Evolutionary conservation across 2,329 filamentous ascomycete genomes (phyloP), one percentile per base, ranked within the genome.

Genomic region (Zymoseptoria ardabiliae): DNA sequence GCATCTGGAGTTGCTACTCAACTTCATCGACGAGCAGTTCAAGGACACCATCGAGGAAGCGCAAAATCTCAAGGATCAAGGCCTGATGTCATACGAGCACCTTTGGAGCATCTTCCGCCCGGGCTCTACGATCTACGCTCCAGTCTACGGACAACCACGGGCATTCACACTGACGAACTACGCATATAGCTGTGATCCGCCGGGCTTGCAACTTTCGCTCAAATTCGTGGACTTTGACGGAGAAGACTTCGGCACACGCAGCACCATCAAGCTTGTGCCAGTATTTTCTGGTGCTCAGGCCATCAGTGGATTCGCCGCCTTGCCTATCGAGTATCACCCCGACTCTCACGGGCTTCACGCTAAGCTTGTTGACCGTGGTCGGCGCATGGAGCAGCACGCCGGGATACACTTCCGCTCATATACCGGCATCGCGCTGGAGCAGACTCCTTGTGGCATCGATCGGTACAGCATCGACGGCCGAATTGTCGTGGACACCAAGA

Each of bases 61-160:
- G 17, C 60, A 67, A 8, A 69, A 70, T 52, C 58, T 71, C 11
- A 56, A 61, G 22, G 66, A 68, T 53, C 61, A 70, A 62, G 66
- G 65, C 6, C 50, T 71, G 48, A 68, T 69, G 55, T 67, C 55
- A 3, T 79, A 75, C 58, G 70, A 75, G 19, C 68, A 74, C 51
- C 68, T 79, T 2, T 79, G 77, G 77, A 77, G 75, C 0, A 66
- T 78, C 3, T 78, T 76, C 59, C 70, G 76, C 35, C 76, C 76
- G 2, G 57, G 68, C 58, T 57, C 58, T 1, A 63, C 68, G 9
- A 59, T 71, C 8, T 72, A 70, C 57, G 62, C 62, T 8, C 59
- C 65, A 1, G 64, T 70, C 5, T 65, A 68, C 25, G 71, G 69
- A 2, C 69, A 74, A 45, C 59, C 65, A 7, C 63, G 72, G 2